Conservation (phyloP, 129 eudicot genomes). For the Tagetes erecta region DNA sequence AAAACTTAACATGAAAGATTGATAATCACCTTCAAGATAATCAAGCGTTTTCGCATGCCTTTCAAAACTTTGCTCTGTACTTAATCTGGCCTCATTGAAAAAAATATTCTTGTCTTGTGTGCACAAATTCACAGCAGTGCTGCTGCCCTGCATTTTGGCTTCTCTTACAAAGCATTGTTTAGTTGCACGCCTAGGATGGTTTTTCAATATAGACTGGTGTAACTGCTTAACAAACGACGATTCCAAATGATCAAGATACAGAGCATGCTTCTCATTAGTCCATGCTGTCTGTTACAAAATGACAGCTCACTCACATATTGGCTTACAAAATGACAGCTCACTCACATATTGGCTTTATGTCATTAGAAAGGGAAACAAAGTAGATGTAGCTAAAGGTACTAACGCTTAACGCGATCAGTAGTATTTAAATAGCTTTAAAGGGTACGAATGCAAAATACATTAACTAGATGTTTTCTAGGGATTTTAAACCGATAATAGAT, state of each 20-base stretch:
- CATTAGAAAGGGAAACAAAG: neutral
- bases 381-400: constrained; percentile 1
- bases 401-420: neutral
- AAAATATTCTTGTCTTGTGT: neutral
- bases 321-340: constrained; percentile 1
- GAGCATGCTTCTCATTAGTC: constrained; percentile 64
- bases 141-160: constrained; percentile 14
- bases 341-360: constrained; percentile 19
- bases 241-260: constrained; percentile 58
- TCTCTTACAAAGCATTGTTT: constrained; percentile 20
- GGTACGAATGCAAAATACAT: constrained; percentile 3
- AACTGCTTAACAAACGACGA: constrained; percentile 62
- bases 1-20: constrained; percentile 9
- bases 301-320: constrained; percentile 2
- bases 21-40: constrained; percentile 26
- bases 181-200: constrained; percentile 26
- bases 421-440: neutral
- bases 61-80: constrained; percentile 20
- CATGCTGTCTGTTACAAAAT: constrained; percentile 40
- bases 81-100: constrained; percentile 24
- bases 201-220: constrained; percentile 42
- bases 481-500: constrained; percentile 10
- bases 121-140: constrained; percentile 13
- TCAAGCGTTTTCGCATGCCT: constrained; percentile 18
- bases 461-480: neutral